phyloP scores from a whole-genome alignment of 1,284 basidiomycete species.

The Stygiomarasmius scandens region DNA sequence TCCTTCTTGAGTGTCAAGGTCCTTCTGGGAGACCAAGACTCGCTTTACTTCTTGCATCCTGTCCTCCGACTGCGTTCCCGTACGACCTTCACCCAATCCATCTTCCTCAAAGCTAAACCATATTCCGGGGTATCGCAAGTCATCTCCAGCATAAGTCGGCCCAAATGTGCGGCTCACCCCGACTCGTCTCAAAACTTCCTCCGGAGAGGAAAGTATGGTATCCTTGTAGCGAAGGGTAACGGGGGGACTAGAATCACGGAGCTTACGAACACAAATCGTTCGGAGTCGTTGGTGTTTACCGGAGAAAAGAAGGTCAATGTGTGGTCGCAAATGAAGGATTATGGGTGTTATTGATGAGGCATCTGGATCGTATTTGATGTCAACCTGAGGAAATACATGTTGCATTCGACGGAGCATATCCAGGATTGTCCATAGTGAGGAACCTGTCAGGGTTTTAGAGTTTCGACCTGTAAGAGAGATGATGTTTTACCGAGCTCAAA shows the following conservation, averaged over 20 bases:
- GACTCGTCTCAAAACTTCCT: constrained; percentile 64
- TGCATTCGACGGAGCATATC: constrained; percentile 66
- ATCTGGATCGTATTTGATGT: constrained; percentile 83
- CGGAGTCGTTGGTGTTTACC: constrained; percentile 75
- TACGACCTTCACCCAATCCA: constrained; percentile 51
- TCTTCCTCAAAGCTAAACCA: constrained; percentile 82
- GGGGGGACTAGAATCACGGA: constrained; percentile 65
- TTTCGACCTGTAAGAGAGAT: constrained; percentile 7
- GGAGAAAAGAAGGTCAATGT: constrained; percentile 81
- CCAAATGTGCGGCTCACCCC: constrained; percentile 78
- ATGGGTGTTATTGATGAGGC: constrained; percentile 72
- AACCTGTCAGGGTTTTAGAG: constrained; percentile 47
- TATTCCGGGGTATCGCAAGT: constrained; percentile 80
- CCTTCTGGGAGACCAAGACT: constrained; percentile 73
- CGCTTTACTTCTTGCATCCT: constrained; percentile 74
- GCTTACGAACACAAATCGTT: constrained; percentile 69
- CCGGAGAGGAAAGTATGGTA: constrained; percentile 57
- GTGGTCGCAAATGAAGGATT: constrained; percentile 75
- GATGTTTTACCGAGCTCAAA: constrained; percentile 69
- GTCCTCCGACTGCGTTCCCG: constrained; percentile 54
- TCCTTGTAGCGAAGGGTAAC: constrained; percentile 74
- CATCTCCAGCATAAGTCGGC: constrained; percentile 81
- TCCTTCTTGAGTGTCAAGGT: constrained; percentile 50
- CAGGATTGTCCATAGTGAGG: constrained; percentile 81
- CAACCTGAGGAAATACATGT: constrained; percentile 77